Evolutionary conservation across 371 early-diverging fungal genomes (phyloP), one percentile per base, ranked within the genome.

Genomic region (Lichtheimia ramosa): DNA sequence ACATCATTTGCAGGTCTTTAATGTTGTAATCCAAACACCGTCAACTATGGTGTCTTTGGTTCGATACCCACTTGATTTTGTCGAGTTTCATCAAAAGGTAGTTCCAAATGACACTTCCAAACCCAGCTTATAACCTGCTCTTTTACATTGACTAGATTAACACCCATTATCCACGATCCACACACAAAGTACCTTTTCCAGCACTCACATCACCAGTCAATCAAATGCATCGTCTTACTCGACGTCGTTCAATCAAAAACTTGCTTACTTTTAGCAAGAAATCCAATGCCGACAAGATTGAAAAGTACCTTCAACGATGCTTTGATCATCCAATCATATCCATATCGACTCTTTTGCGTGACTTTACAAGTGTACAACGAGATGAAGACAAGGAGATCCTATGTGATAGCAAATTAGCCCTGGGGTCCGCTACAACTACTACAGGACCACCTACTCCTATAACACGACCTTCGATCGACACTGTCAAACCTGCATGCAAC

Each of bases 21-120:
- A 75, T 46, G 75, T 85, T 23, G 75, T 83, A n/a, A 75, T 83
- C 46, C 83, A 83, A 54, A 66, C 70, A n/a, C 61, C 71, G 12
- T 53, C 72, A 5, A 65, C 71, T 23, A 77, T 81, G 40, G 73
- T 83, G 2, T 72, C 81, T 14, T 70, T 86, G 2, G 72, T 79
- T 39, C 77, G 87, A 43, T 83, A 83, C 51, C 85, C 83, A 43
- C 75, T 75, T 42, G 87, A 86, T 61, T 83, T 86, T 69, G 39
- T 81, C 15, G 85, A 86, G 16, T 82, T 86, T 65, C 85, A 86
- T 57, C 81, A 83, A 61, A 82, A 82, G 80, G 84, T 80, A 27
- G 15, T 14, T 34, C 13, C 20, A 43, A 14, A n/a, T 13, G 2
- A 43, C 12, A 12, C 42, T 27, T 54, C 27, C 39, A 21, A 34